Conservation (phyloP, 108 stramenopile species). For the Cyclostephanos tholiformis region DNA sequence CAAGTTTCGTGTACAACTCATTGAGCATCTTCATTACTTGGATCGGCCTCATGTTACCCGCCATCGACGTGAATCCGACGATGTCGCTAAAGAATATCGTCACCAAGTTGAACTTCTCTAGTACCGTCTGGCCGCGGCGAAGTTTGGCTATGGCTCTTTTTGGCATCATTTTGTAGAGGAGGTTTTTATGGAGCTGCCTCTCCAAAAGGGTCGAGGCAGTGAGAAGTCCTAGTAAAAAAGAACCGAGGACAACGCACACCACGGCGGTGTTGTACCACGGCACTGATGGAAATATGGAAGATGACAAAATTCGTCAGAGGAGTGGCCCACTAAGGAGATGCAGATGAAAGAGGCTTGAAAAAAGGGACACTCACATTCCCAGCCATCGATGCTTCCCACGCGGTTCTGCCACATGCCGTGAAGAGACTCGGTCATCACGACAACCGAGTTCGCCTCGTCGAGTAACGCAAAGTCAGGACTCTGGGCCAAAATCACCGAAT, state of each 20-base stretch:
- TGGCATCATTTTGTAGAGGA: slow-evolving; percentile 49
- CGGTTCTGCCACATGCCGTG: slow-evolving; percentile 39
- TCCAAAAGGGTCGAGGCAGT: slow-evolving; percentile 40
- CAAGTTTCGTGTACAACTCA: slow-evolving; percentile 68
- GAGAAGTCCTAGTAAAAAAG: slow-evolving; percentile 29
- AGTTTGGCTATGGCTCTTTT: slow-evolving; percentile 35
- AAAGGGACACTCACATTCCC: not conserved
- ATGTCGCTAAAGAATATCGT: slow-evolving; percentile 76
- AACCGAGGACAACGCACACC: slow-evolving; percentile 20
- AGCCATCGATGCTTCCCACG: slow-evolving; percentile 34
- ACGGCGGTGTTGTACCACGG: slow-evolving; percentile 32
- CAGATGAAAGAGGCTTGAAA: too few relatives aligned
- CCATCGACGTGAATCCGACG: slow-evolving; percentile 72
- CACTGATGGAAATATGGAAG: not conserved
- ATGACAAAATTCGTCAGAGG: too few relatives aligned
- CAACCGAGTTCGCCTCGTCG: slow-evolving; percentile 26
- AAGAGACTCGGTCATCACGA: slow-evolving; percentile 26
- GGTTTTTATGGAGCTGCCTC: slow-evolving; percentile 45
- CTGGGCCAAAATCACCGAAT: slow-evolving; percentile 19
- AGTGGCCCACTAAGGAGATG: too few relatives aligned
- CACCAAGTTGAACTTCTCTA: slow-evolving; percentile 63
- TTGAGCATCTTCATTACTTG: slow-evolving; percentile 69
- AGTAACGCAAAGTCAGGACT: slow-evolving; percentile 11
- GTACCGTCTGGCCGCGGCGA: slow-evolving; percentile 48
- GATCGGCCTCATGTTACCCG: slow-evolving; percentile 52